Evolutionary conservation across 805 yeast species (phyloP).

Genomic region (Candida nitratophila): DNA sequence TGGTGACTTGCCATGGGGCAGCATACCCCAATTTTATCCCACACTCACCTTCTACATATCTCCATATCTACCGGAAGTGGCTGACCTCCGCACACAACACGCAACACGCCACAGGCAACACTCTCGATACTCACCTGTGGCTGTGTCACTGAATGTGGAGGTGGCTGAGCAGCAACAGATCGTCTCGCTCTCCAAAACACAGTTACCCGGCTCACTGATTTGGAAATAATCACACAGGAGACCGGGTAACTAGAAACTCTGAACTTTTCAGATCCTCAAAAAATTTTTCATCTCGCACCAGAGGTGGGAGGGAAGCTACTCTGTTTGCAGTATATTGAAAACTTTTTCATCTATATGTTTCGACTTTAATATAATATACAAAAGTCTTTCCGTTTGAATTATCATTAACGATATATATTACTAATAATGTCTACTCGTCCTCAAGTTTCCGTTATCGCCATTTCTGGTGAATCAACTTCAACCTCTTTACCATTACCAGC

Average conservation of each 20-base stretch:
- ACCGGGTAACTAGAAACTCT: too few species aligned
- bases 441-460: slow-evolving; percentile 90
- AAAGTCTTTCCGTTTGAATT: neutral
- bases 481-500: slow-evolving; percentile 91
- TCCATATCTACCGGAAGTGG: too few species aligned
- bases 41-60: too few species aligned
- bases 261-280: too few species aligned
- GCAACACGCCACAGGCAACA: neutral
- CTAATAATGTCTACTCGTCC: slow-evolving; percentile 61
- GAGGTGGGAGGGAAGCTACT: too few species aligned
- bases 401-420: slow-evolving; percentile 1
- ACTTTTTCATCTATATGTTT: neutral
- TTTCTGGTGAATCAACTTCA: slow-evolving; percentile 77
- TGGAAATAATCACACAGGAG: too few species aligned
- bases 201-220: too few species aligned
- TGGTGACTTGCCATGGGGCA: too few species aligned
- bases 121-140: neutral
- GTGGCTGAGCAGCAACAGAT: neutral
- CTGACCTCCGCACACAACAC: neutral
- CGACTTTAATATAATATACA: neutral
- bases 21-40: too few species aligned
- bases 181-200: too few species aligned
- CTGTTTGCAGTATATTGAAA: too few species aligned
- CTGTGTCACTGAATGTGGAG: neutral
- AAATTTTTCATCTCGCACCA: too few species aligned